Conservation (phyloP, 495 filamentous ascomycete genomes). For the Daldinia childiae region DNA sequence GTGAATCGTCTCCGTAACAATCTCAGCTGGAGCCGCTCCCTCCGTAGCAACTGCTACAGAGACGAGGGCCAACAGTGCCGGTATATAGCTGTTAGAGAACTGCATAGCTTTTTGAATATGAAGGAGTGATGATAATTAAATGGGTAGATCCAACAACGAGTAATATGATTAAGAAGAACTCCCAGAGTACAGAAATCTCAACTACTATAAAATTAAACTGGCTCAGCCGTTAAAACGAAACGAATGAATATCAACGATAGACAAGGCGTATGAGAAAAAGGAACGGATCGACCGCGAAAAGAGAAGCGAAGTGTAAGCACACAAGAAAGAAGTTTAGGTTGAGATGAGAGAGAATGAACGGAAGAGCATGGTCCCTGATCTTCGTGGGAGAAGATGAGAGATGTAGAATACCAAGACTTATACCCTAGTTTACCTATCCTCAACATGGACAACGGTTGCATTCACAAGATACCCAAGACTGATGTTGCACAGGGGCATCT, state of each 20-base stretch:
- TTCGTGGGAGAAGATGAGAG: conserved; percentile 26
- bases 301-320: conserved; percentile 32
- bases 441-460: conserved; percentile 18
- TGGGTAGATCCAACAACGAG: background rate
- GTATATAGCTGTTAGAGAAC: conserved; percentile 19
- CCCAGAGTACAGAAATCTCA: conserved; percentile 11
- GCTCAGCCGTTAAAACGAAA: conserved; percentile 40
- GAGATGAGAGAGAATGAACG: conserved; percentile 21
- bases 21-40: background rate
- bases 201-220: conserved; percentile 30
- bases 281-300: conserved; percentile 41
- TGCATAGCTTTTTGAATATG: conserved; percentile 16
- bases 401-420: conserved; percentile 41
- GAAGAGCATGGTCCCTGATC: conserved; percentile 34
- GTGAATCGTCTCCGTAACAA: conserved; percentile 19
- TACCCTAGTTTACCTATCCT: conserved; percentile 25
- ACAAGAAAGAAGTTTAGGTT: conserved; percentile 25
- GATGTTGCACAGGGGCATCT: conserved; percentile 32
- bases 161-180: conserved; percentile 21
- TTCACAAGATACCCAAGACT: conserved; percentile 13
- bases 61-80: conserved; percentile 20
- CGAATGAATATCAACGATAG: conserved; percentile 35
- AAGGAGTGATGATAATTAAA: conserved; percentile 2
- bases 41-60: conserved; percentile 23
- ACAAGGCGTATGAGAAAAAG: conserved; percentile 18